Evolutionary conservation across 2,329 filamentous ascomycete species (phyloP).

Genomic region (Epichloe brachyelytri): DNA sequence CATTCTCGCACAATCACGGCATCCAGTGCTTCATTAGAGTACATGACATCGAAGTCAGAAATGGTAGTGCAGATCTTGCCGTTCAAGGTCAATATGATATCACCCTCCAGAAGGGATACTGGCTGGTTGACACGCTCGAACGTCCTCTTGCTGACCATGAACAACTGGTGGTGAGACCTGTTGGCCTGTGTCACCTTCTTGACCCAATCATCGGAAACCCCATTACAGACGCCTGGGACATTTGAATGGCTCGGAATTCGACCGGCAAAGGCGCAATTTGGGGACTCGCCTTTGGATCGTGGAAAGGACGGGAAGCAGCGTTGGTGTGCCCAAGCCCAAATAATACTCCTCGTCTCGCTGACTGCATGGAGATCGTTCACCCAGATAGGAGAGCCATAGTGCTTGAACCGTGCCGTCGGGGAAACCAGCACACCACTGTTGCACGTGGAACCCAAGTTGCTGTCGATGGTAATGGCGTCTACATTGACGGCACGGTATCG

Average conservation of each 20-base stretch:
- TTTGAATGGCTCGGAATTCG: constrained; percentile 88
- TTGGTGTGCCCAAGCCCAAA: constrained; percentile 79
- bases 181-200: constrained; percentile 79
- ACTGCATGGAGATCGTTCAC: constrained; percentile 66
- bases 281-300: constrained; percentile 72
- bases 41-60: constrained; percentile 92
- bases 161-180: constrained; percentile 85
- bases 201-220: constrained; percentile 96
- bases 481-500: constrained; percentile 91
- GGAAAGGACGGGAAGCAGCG: constrained; percentile 74
- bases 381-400: constrained; percentile 92
- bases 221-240: constrained; percentile 96
- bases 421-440: constrained; percentile 86
- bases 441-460: constrained; percentile 78
- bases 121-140: constrained; percentile 42
- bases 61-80: constrained; percentile 86
- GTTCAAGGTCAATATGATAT: constrained; percentile 85
- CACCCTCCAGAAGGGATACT: constrained; percentile 66
- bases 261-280: constrained; percentile 83
- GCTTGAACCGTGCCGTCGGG: constrained; percentile 86
- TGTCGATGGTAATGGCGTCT: constrained; percentile 94
- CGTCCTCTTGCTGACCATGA: constrained; percentile 91
- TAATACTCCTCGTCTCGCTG: constrained; percentile 94
- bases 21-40: constrained; percentile 70
- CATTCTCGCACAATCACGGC: constrained; percentile 80